Percentiles rank a stretch among this genome's conserved stretches.
phyloP scores from a whole-genome alignment of 2,329 filamentous ascomycete genomes.

The Pseudogymnoascus sp. region DNA sequence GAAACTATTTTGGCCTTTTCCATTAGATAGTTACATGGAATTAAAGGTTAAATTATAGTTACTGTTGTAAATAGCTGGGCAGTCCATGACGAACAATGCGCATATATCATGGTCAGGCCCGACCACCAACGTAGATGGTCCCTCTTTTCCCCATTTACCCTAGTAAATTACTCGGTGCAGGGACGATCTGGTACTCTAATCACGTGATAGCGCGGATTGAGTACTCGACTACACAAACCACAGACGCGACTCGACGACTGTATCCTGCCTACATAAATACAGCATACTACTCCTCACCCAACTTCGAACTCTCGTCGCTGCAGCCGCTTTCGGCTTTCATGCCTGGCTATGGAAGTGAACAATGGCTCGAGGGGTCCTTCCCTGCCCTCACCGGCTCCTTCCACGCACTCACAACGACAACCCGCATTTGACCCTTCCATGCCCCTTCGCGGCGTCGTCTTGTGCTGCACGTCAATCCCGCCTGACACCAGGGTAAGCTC shows the following conservation, averaged over 20 bases:
- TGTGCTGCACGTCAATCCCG: conserved; percentile 83
- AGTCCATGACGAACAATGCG: neutral
- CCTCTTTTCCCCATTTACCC: neutral
- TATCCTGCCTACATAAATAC: neutral
- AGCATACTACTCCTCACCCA: neutral
- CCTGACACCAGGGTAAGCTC: conserved; percentile 66
- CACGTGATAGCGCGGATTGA: neutral
- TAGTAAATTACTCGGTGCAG: neutral
- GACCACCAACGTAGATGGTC: neutral
- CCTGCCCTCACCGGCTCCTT: neutral
- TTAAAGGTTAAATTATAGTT: neutral
- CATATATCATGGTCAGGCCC: neutral
- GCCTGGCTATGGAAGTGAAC: neutral
- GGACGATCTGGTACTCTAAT: neutral
- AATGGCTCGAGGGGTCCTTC: neutral
- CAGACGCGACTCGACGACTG: neutral
- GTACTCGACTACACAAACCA: neutral
- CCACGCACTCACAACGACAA: neutral
- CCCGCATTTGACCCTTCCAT: conserved; percentile 32
- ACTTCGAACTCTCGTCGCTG: neutral
- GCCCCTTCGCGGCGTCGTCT: conserved; percentile 63
- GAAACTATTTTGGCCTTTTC: too few species aligned
- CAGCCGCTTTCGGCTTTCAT: conserved; percentile 6
- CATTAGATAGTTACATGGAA: too few species aligned
- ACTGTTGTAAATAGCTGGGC: neutral